A percentile compares a stretch with the other conserved stretches of the same genome.
phyloP scores from a whole-genome alignment of 2,329 filamentous ascomycete genomes.

The Cercospora sp. region DNA sequence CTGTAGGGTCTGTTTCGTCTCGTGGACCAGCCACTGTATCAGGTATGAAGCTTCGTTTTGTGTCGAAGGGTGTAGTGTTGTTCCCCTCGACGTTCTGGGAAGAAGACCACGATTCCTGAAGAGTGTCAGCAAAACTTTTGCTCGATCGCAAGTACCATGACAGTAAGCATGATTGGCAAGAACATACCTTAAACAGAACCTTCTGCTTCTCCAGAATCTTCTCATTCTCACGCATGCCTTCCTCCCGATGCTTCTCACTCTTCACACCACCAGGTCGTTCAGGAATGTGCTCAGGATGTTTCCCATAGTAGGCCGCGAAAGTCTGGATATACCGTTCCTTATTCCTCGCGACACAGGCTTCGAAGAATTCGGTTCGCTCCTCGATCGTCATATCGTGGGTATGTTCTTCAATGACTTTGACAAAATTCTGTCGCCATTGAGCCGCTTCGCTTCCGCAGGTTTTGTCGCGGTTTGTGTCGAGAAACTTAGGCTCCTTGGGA shows the following conservation, averaged over 20 bases:
- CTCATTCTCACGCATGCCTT: not conserved
- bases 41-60: not conserved
- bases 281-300: constrained; percentile 13
- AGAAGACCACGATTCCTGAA: not conserved
- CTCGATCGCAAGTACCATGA: too few species aligned
- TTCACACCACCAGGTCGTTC: constrained; percentile 15
- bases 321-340: constrained; percentile 9
- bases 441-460: constrained; percentile 10
- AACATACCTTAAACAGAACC: not conserved
- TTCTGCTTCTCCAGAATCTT: not conserved
- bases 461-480: constrained; percentile 1
- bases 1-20: not conserved
- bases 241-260: constrained; percentile 1
- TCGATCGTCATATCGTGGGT: constrained; percentile 8
- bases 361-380: constrained; percentile 15
- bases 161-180: too few species aligned
- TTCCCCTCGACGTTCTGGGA: not conserved
- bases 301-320: constrained; percentile 10
- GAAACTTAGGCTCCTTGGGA: constrained; percentile 5
- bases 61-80: not conserved
- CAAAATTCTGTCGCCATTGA: constrained; percentile 7
- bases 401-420: constrained; percentile 10
- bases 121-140: not conserved
- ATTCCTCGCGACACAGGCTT: constrained; percentile 3
- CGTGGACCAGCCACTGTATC: constrained; percentile 1